A percentile compares a stretch with the other conserved stretches of the same genome.
Evolutionary conservation across 2,329 filamentous ascomycete species (phyloP).

Genomic region (Metarhizium sp.): DNA sequence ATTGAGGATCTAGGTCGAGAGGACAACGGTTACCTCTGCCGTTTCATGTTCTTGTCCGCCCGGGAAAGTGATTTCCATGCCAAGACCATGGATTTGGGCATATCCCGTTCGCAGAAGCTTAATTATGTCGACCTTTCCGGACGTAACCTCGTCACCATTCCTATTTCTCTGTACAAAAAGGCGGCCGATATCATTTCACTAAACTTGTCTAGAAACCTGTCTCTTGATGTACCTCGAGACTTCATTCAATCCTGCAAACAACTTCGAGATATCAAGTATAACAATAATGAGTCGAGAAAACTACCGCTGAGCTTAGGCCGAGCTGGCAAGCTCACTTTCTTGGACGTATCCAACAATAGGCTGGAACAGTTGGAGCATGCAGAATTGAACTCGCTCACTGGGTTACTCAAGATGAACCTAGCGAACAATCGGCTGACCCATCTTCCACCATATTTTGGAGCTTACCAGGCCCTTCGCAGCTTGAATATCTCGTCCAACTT

Average conservation of each 20-base stretch:
- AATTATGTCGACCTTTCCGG: conserved; percentile 89
- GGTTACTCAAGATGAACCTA: conserved; percentile 79
- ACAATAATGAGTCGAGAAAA: conserved; percentile 83
- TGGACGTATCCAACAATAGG: conserved; percentile 92
- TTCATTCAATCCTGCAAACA: conserved; percentile 92
- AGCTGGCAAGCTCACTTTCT: conserved; percentile 71
- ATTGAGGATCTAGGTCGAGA: conserved; percentile 92
- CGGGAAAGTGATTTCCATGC: conserved; percentile 75
- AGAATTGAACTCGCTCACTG: conserved; percentile 64
- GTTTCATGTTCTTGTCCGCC: conserved; percentile 88
- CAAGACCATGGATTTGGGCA: conserved; percentile 61
- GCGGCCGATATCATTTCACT: conserved; percentile 88
- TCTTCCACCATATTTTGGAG: conserved; percentile 73
- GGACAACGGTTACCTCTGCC: conserved; percentile 93
- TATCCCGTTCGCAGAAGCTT: conserved; percentile 79
- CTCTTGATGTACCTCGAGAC: conserved; percentile 85
- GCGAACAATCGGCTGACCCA: conserved; percentile 83
- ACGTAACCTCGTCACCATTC: conserved; percentile 86
- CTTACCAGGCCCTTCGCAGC: conserved; percentile 69
- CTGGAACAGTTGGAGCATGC: conserved; percentile 81
- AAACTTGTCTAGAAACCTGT: conserved; percentile 87
- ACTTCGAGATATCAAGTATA: conserved; percentile 89
- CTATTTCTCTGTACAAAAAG: conserved; percentile 86
- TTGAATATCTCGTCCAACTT: conserved; percentile 93
- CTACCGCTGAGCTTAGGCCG: conserved; percentile 76